These are phyloP conservation scores for Ramularia endophylla DNA, from an alignment of 2,329 filamentous ascomycete species.

Conservation along the genomic window DNA sequence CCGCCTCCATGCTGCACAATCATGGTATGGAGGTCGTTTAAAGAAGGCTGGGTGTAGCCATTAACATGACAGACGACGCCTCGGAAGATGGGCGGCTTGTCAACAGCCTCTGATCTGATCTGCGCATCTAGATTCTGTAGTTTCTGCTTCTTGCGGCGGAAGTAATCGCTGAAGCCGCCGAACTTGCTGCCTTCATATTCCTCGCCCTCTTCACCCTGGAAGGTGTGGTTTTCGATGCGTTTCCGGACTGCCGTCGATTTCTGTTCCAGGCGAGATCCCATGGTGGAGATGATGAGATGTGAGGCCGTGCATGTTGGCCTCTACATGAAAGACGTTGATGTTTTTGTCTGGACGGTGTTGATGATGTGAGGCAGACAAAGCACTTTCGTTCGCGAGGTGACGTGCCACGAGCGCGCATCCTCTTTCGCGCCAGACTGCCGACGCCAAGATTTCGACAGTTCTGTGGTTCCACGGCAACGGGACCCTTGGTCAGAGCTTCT, in stretches of 20 bases:
- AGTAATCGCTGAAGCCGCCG: slow-evolving; percentile 86
- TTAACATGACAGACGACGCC: slow-evolving; percentile 88
- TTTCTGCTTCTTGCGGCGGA: slow-evolving; percentile 93
- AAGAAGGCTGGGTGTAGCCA: slow-evolving; percentile 89
- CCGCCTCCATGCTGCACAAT: slow-evolving; percentile 92
- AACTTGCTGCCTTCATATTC: slow-evolving; percentile 87
- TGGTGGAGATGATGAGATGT: slow-evolving; percentile 29
- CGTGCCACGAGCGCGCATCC: slow-evolving; percentile 2
- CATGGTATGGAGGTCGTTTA: slow-evolving; percentile 80
- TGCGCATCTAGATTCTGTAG: slow-evolving; percentile 89
- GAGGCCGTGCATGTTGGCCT: slow-evolving; percentile 5
- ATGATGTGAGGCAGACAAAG: no score
- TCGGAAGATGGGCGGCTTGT: slow-evolving; percentile 81
- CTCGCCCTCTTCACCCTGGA: slow-evolving; percentile 73
- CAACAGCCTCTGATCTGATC: slow-evolving; percentile 60
- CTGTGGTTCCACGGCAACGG: no score
- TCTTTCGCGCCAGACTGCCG: not conserved
- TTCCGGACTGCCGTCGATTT: slow-evolving; percentile 57
- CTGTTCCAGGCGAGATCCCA: slow-evolving; percentile 58
- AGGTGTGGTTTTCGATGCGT: slow-evolving; percentile 62
- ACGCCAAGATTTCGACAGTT: not conserved
- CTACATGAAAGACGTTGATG: not conserved
- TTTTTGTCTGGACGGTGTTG: not conserved
- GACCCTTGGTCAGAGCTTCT: slow-evolving; percentile 1
- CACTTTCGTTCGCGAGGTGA: not conserved